phyloP scores from a whole-genome alignment of 1,139 yeast genomes.

The Debaryomycetaceae sp. region DNA sequence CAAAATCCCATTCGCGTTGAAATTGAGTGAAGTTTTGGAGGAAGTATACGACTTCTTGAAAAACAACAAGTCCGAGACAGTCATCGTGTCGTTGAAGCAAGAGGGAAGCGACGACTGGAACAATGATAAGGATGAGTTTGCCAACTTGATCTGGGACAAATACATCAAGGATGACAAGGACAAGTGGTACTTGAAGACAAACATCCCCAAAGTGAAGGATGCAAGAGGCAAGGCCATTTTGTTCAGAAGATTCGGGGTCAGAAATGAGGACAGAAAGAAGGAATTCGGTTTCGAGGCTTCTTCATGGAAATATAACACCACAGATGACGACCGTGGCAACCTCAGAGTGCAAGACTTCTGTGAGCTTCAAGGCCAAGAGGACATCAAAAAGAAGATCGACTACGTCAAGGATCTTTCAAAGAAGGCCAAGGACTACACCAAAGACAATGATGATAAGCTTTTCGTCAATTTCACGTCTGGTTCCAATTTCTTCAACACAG shows the following conservation, averaged over 20 bases:
- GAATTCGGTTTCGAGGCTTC: conserved; percentile 67
- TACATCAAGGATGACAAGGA: conserved; percentile 50
- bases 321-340: conserved; percentile 60
- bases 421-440: conserved; percentile 50
- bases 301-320: conserved; percentile 65
- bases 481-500: conserved; percentile 65
- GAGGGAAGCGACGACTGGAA: conserved; percentile 72
- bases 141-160: conserved; percentile 58
- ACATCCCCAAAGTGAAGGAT: conserved; percentile 58
- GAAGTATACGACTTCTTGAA: conserved; percentile 60
- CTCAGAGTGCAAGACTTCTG: conserved; percentile 74
- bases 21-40: conserved; percentile 43
- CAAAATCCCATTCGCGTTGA: conserved; percentile 55
- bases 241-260: conserved; percentile 69
- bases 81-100: conserved; percentile 67
- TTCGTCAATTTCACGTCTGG: conserved; percentile 75
- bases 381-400: conserved; percentile 54
- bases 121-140: conserved; percentile 61
- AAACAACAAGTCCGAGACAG: conserved; percentile 54
- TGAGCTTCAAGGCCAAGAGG: conserved; percentile 53
- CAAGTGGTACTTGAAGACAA: conserved; percentile 58
- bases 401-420: conserved; percentile 57
- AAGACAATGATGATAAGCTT: conserved; percentile 49
- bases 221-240: conserved; percentile 64
- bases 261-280: conserved; percentile 37